These are phyloP conservation scores for Cryptococcus sp. DNA, from an alignment of 1,284 basidiomycete genomes.

Conservation along the genomic window DNA sequence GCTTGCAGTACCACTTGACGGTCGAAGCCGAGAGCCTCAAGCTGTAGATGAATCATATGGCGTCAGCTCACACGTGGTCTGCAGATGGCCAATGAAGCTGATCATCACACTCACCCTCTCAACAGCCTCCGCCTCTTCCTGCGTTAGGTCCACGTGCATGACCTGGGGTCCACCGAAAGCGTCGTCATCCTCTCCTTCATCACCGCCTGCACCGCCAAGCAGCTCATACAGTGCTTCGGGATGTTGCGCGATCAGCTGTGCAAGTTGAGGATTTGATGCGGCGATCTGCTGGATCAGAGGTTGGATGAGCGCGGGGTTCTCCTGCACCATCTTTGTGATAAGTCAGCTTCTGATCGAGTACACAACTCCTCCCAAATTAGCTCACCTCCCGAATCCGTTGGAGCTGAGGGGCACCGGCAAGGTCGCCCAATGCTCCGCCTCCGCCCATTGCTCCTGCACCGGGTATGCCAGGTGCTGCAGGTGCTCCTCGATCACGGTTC, in stretches of 20 bases:
- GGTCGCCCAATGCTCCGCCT: slow-evolving; percentile 44
- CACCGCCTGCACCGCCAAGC: slow-evolving; percentile 57
- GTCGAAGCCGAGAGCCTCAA: slow-evolving; percentile 82
- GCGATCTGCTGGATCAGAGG: slow-evolving; percentile 81
- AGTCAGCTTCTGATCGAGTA: slow-evolving; percentile 5
- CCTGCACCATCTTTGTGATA: slow-evolving; percentile 60
- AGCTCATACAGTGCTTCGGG: slow-evolving; percentile 70
- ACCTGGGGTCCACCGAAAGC: slow-evolving; percentile 63
- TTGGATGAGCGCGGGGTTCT: slow-evolving; percentile 78
- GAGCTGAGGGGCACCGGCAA: slow-evolving; percentile 66
- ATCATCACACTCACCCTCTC: slow-evolving; percentile 64
- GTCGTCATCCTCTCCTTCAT: slow-evolving; percentile 57
- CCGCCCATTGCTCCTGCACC: slow-evolving; percentile 46
- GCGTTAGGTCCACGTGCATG: slow-evolving; percentile 67
- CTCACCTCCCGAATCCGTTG: slow-evolving; percentile 62
- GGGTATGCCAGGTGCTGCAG: slow-evolving; percentile 50
- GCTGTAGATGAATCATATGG: slow-evolving; percentile 54
- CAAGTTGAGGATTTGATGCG: slow-evolving; percentile 70
- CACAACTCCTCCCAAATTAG: background rate
- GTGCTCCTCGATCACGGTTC: slow-evolving; percentile 50
- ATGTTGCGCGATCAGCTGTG: slow-evolving; percentile 65
- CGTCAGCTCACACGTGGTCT: background rate
- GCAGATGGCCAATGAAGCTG: background rate
- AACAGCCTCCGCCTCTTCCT: slow-evolving; percentile 82
- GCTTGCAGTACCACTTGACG: slow-evolving; percentile 77